Evolutionary conservation across 148 eudicot genomes (phyloP), one percentile per base, ranked within the genome.

Genomic region (Polygonum aviculare): DNA sequence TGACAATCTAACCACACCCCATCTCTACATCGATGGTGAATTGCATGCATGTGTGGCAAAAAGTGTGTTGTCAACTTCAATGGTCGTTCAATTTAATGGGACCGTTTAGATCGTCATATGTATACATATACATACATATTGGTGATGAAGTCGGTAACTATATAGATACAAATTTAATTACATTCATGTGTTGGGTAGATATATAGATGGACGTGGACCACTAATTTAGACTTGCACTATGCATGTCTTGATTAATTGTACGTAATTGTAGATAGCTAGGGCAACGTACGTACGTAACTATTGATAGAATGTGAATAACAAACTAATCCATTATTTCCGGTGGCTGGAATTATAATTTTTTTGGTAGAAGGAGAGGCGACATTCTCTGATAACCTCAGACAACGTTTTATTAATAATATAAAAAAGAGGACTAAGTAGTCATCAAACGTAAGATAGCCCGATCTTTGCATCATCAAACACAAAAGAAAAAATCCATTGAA

Each of bases 51-150:
- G 69, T 31, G 69, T 62, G 69, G 10, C 36, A 31, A 62, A 22
- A 54, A 51, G 21, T 26, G 72, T 67, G 72, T 36, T 67, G 44
- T 67, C 72, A 67, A 67, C 72, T 36, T 67, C 36, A 65, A 65
- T 14, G 71, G 71, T n/a, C n/a, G n/a, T 35, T 65, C 71, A 65
- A 65, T 67, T n/a, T n/a, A 2, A 35, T 67, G 72, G 72, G 72
- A 67, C 72, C 72, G 16, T 67, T 67, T 7, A 36, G 35, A 33
- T 63, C 31, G 31, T 26, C 31, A 35, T 35, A 33, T 44, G 9
- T 7, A 44, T 10, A 44, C 47, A 44, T 5, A 4, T 6, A 44
- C 47, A 44, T 44, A 16, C 18, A 67, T 15, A 38, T 67, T 67
- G 44, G 18, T 67, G 72, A 67, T 67, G 72, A 67, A 67, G 16